phyloP scores from a whole-genome alignment of 768 basidiomycete genomes.

The Kwoniella pini region DNA sequence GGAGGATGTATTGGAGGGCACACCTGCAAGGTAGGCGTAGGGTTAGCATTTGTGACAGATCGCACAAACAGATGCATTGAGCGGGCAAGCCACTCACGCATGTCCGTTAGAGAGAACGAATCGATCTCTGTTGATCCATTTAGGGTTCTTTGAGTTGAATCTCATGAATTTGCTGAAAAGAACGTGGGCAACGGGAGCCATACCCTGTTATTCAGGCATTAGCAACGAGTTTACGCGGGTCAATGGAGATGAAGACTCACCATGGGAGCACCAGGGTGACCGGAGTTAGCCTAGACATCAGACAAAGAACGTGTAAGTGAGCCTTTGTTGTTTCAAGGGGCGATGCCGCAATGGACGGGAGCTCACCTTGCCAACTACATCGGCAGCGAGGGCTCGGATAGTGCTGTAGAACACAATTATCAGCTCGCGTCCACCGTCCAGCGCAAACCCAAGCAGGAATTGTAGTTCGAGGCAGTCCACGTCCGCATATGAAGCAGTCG shows the following conservation, averaged over 20 bases:
- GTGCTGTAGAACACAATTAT: too few species aligned
- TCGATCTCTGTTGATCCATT: constrained; percentile 95
- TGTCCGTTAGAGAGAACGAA: constrained; percentile 96
- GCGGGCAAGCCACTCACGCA: constrained; percentile 52
- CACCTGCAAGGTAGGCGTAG: constrained; percentile 62
- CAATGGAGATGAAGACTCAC: constrained; percentile 59
- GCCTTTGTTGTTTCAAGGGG: background rate
- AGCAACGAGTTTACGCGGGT: constrained; percentile 7
- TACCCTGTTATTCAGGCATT: constrained; percentile 29
- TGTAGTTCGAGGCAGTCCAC: background rate
- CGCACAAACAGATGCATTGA: background rate
- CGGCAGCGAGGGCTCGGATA: constrained; percentile 54
- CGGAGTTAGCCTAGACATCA: constrained; percentile 73
- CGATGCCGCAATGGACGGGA: too few species aligned
- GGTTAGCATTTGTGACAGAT: background rate
- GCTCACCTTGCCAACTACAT: constrained; percentile 54
- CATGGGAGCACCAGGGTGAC: constrained; percentile 93
- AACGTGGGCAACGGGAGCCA: constrained; percentile 55
- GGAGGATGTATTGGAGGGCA: constrained; percentile 86
- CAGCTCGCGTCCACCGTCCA: too few species aligned
- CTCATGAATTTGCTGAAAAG: constrained; percentile 70
- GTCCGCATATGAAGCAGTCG: too few species aligned
- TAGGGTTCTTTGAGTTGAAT: constrained; percentile 81
- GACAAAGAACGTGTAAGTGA: constrained; percentile 9
- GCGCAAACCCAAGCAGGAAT: background rate